Evolutionary conservation across 805 yeast species (phyloP).

Genomic region (Ogataea thermomethanolica): DNA sequence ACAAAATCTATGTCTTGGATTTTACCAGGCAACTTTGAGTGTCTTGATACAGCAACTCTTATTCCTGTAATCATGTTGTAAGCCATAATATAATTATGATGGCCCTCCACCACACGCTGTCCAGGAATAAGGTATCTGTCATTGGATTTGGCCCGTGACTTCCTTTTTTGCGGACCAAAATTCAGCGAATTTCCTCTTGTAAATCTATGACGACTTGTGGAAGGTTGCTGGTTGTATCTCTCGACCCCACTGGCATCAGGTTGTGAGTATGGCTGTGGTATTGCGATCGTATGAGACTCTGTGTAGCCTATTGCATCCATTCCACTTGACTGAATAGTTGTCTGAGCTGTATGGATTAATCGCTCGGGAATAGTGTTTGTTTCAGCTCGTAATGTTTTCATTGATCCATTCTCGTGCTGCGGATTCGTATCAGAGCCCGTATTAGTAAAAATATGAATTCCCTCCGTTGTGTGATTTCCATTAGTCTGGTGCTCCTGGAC

Average conservation of each 20-base stretch:
- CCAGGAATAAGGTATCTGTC: slow-evolving; percentile 32
- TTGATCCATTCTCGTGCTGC: slow-evolving; percentile 1
- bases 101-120: slow-evolving; percentile 61
- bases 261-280: slow-evolving; percentile 28
- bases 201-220: slow-evolving; percentile 18
- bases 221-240: slow-evolving; percentile 16
- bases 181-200: slow-evolving; percentile 24
- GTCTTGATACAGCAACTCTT: slow-evolving; percentile 88
- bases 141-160: slow-evolving; percentile 24
- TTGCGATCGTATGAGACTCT: slow-evolving; percentile 27
- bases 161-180: slow-evolving; percentile 19
- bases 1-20: slow-evolving; percentile 68
- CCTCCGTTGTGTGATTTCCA: background rate
- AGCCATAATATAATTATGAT: slow-evolving; percentile 88
- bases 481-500: background rate
- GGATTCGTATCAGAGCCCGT: too few relatives aligned
- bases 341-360: slow-evolving; percentile 10
- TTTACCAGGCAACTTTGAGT: slow-evolving; percentile 80
- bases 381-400: slow-evolving; percentile 12
- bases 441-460: too few relatives aligned
- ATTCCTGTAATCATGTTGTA: slow-evolving; percentile 97
- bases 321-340: slow-evolving; percentile 19
- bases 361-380: slow-evolving; percentile 7
- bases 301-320: slow-evolving; percentile 26
- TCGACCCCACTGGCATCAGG: slow-evolving; percentile 20